Conservation (phyloP, 2,329 filamentous ascomycete genomes). For the Aureobasidium musti region DNA sequence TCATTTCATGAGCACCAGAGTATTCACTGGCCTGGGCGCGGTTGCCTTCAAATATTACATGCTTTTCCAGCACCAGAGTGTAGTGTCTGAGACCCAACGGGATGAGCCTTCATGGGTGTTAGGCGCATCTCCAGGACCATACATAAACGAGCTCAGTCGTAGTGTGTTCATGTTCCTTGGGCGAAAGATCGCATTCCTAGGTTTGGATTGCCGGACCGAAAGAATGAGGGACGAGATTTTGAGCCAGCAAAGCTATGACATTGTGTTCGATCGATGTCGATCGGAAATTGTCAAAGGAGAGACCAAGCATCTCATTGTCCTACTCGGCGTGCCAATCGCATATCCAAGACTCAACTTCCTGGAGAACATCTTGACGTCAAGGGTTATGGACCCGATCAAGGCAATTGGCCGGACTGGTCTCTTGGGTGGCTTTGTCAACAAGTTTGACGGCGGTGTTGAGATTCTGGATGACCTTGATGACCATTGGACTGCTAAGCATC, state of each 20-base stretch:
- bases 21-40: slow-evolving; percentile 85
- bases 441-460: slow-evolving; percentile 88
- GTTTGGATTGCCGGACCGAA: slow-evolving; percentile 89
- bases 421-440: slow-evolving; percentile 78
- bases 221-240: slow-evolving; percentile 81
- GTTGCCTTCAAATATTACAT: slow-evolving; percentile 99
- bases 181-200: slow-evolving; percentile 75
- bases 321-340: slow-evolving; percentile 69
- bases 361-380: slow-evolving; percentile 74
- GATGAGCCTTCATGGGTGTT: slow-evolving; percentile 91
- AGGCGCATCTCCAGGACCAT: slow-evolving; percentile 77
- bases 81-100: slow-evolving; percentile 74
- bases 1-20: slow-evolving; percentile 84
- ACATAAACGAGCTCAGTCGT: slow-evolving; percentile 82
- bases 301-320: slow-evolving; percentile 84
- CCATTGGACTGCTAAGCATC: slow-evolving; percentile 95
- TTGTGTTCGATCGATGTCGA: slow-evolving; percentile 82
- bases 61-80: slow-evolving; percentile 95
- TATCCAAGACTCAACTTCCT: slow-evolving; percentile 57
- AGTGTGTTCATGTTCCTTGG: slow-evolving; percentile 86
- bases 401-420: slow-evolving; percentile 79
- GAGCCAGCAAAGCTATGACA: slow-evolving; percentile 77
- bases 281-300: slow-evolving; percentile 78
- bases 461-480: slow-evolving; percentile 91
- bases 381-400: slow-evolving; percentile 85